Conservation (phyloP, 2,329 filamentous ascomycete species). For the Fusarium proliferatum region DNA sequence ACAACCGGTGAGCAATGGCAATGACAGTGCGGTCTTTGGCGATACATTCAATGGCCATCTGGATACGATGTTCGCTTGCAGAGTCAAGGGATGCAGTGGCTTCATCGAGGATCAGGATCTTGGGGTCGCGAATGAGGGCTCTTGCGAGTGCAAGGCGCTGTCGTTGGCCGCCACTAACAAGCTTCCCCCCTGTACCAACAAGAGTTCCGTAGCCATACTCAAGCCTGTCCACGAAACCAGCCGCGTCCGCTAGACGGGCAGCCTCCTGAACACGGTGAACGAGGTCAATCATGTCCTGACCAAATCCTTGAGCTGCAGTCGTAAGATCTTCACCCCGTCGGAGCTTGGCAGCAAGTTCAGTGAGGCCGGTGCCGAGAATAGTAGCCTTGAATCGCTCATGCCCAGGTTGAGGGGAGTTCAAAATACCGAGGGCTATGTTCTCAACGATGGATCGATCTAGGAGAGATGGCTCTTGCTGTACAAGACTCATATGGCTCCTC, state of each 20-base stretch:
- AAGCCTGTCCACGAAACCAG: conserved; percentile 63
- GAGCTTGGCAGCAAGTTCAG: conserved; percentile 62
- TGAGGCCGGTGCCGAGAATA: conserved; percentile 62
- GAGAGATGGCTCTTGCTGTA: conserved; percentile 59
- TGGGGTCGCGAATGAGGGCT: conserved; percentile 66
- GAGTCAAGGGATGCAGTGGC: conserved; percentile 71
- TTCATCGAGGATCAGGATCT: conserved; percentile 70
- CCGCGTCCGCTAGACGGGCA: conserved; percentile 68
- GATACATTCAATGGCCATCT: conserved; percentile 59
- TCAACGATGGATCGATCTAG: conserved; percentile 60
- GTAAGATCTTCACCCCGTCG: conserved; percentile 62
- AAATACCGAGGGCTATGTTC: conserved; percentile 63
- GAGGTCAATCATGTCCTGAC: conserved; percentile 61
- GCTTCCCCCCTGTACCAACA: conserved; percentile 64
- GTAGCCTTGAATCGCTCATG: conserved; percentile 55
- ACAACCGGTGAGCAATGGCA: conserved; percentile 72
- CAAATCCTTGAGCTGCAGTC: conserved; percentile 55
- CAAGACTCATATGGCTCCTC: conserved; percentile 56
- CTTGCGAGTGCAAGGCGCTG: conserved; percentile 70
- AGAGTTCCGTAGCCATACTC: conserved; percentile 65
- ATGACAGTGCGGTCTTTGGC: conserved; percentile 70
- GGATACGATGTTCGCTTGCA: conserved; percentile 65
- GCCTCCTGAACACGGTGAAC: conserved; percentile 62
- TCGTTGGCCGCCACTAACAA: conserved; percentile 69
- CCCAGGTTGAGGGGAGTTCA: conserved; percentile 55